These are phyloP conservation scores for Beauveria medogensis DNA, from an alignment of 2,329 filamentous ascomycete species.

Conservation along the genomic window DNA sequence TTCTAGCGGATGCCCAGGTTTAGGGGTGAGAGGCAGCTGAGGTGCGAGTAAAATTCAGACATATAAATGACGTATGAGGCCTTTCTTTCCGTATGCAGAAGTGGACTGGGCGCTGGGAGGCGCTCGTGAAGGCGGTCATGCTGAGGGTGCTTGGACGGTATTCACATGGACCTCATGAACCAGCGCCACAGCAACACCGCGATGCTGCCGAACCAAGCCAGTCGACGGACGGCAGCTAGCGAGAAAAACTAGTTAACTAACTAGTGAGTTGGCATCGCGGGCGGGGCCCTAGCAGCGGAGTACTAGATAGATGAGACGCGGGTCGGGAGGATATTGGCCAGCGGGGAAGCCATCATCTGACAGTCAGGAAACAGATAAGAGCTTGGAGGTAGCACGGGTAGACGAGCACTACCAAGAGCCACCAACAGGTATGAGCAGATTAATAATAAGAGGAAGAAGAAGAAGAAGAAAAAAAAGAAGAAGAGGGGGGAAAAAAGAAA, in stretches of 20 bases:
- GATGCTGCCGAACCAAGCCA: background rate
- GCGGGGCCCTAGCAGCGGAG: background rate
- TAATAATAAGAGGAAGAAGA: background rate
- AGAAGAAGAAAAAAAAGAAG: background rate
- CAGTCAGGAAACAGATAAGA: background rate
- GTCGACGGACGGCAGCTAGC: background rate
- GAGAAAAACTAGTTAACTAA: background rate
- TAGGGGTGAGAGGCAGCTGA: background rate
- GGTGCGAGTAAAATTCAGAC: background rate
- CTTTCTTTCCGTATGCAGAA: background rate
- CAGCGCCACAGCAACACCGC: slow-evolving; percentile 1
- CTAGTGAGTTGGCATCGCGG: background rate
- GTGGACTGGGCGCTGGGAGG: background rate
- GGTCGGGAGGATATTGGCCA: background rate
- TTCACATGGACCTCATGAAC: background rate
- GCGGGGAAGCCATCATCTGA: background rate
- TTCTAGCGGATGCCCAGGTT: background rate
- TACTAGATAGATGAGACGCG: background rate
- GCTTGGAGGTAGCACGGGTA: background rate
- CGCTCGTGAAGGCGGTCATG: background rate
- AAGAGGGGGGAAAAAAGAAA: background rate
- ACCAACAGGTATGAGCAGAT: background rate
- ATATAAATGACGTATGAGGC: background rate
- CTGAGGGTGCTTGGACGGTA: background rate
- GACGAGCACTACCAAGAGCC: slow-evolving; percentile 3